Conservation (phyloP, 805 yeast genomes). For the Schwanniomyces pseudopolymorphus region DNA sequence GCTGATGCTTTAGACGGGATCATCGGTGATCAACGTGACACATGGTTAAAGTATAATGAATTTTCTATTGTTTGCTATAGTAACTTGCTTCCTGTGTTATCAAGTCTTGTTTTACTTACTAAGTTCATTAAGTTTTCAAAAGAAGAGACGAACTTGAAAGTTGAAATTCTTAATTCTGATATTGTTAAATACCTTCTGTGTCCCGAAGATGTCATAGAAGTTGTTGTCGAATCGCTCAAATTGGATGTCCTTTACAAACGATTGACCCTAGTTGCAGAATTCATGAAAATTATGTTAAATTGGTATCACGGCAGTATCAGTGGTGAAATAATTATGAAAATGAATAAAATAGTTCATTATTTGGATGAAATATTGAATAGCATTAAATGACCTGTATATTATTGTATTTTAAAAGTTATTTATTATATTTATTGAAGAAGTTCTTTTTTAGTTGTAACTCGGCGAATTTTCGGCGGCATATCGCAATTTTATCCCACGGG, state of each 20-base stretch:
- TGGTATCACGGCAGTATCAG: constrained; percentile 7
- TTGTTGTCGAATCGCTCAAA: constrained; percentile 4
- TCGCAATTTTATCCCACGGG: not conserved
- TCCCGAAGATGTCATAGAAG: not conserved
- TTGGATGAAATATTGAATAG: constrained; percentile 15
- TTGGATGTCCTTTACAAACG: constrained; percentile 7
- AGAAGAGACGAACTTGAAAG: constrained; percentile 4
- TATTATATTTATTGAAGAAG: not conserved
- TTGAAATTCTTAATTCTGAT: constrained; percentile 3
- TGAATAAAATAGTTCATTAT: constrained; percentile 17
- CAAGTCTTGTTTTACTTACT: constrained; percentile 18
- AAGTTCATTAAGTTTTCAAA: constrained; percentile 9
- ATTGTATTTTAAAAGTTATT: not conserved
- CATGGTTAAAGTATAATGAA: constrained; percentile 20
- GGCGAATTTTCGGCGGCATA: constrained; percentile 2
- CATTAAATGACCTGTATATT: constrained; percentile 4
- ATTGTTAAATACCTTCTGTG: not conserved
- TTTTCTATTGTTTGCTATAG: constrained; percentile 14
- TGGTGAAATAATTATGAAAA: constrained; percentile 14
- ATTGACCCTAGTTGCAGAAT: constrained; percentile 10
- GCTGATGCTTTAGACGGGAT: not conserved
- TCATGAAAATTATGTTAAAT: constrained; percentile 12
- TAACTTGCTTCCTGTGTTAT: constrained; percentile 13
- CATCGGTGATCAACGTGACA: constrained; percentile 8
- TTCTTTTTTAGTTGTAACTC: not conserved